Conservation (phyloP, 306 rosid genomes). For the Vigna unguiculata region DNA sequence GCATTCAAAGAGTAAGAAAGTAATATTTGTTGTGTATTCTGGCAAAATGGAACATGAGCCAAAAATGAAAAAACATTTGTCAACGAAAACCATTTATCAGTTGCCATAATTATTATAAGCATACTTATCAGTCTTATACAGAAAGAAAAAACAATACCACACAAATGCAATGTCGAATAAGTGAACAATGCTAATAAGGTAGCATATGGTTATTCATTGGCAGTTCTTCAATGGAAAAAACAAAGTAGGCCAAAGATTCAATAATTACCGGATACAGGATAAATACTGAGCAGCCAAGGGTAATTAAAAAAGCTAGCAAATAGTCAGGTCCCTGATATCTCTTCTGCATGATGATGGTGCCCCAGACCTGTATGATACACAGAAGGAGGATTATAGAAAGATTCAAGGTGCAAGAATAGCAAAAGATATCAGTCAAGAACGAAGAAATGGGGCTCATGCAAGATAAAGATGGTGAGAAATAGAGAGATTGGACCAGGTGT, state of each 20-base stretch:
- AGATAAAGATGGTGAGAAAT: background rate
- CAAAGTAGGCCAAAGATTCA: slow-evolving; percentile 33
- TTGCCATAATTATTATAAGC: background rate
- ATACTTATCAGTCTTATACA: slow-evolving; percentile 13
- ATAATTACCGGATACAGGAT: slow-evolving; percentile 86
- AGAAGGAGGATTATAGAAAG: slow-evolving; percentile 30
- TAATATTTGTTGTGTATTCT: slow-evolving; percentile 7
- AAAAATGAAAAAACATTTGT: background rate
- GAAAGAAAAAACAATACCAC: slow-evolving; percentile 35
- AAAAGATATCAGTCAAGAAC: background rate
- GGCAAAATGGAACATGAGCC: slow-evolving; percentile 30
- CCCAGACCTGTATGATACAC: slow-evolving; percentile 79
- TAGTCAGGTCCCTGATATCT: slow-evolving; percentile 79
- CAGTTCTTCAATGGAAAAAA: slow-evolving; percentile 25
- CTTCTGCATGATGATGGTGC: slow-evolving; percentile 92
- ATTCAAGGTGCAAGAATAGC: slow-evolving; percentile 17
- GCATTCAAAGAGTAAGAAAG: slow-evolving; percentile 22
- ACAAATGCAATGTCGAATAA: slow-evolving; percentile 36
- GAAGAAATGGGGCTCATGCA: background rate
- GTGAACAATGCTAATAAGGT: slow-evolving; percentile 12
- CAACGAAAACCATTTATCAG: background rate
- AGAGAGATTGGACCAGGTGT: background rate
- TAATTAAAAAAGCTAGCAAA: slow-evolving; percentile 75
- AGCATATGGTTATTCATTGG: slow-evolving; percentile 16
- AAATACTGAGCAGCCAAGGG: slow-evolving; percentile 89